Conservation (phyloP, 2,329 filamentous ascomycete genomes). For the Aspergillus japonicus region DNA sequence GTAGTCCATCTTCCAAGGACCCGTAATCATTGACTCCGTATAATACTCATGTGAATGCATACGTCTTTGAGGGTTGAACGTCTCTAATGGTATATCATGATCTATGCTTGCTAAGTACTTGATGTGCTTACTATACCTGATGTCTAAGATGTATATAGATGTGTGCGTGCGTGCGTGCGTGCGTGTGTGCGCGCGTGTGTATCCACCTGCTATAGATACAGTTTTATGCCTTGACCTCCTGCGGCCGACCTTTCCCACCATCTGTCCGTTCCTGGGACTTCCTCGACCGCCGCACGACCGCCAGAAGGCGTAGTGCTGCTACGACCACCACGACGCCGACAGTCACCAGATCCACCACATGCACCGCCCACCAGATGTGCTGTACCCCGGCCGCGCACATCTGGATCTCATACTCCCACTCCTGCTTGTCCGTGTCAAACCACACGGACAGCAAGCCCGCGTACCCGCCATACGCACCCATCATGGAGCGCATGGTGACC, state of each 20-base stretch:
- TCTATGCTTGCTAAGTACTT: too few species aligned
- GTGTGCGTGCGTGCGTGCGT: too few species aligned
- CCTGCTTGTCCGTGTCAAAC: slow-evolving; percentile 70
- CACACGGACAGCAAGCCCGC: slow-evolving; percentile 83
- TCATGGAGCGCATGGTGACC: slow-evolving; percentile 95
- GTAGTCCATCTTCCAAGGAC: too few species aligned
- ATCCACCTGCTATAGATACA: too few species aligned
- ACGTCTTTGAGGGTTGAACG: too few species aligned
- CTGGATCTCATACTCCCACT: slow-evolving; percentile 80
- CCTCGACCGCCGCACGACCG: background rate
- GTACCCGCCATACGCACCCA: slow-evolving; percentile 94
- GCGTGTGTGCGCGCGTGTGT: too few species aligned
- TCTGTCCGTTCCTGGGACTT: background rate
- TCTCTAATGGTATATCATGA: too few species aligned
- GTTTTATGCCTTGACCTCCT: background rate
- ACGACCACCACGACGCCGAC: slow-evolving; percentile 17
- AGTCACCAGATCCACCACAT: slow-evolving; percentile 65
- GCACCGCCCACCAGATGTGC: slow-evolving; percentile 91
- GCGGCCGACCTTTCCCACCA: too few species aligned
- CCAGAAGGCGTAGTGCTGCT: background rate
- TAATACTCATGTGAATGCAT: too few species aligned
- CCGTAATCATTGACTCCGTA: too few species aligned
- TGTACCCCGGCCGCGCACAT: slow-evolving; percentile 79
- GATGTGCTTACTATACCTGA: too few species aligned
- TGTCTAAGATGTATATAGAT: too few species aligned